A percentile compares a stretch with the other conserved stretches of the same genome.
These are phyloP conservation scores for Neohortaea acidophila DNA, from an alignment of 495 filamentous ascomycete genomes.

Conservation along the genomic window DNA sequence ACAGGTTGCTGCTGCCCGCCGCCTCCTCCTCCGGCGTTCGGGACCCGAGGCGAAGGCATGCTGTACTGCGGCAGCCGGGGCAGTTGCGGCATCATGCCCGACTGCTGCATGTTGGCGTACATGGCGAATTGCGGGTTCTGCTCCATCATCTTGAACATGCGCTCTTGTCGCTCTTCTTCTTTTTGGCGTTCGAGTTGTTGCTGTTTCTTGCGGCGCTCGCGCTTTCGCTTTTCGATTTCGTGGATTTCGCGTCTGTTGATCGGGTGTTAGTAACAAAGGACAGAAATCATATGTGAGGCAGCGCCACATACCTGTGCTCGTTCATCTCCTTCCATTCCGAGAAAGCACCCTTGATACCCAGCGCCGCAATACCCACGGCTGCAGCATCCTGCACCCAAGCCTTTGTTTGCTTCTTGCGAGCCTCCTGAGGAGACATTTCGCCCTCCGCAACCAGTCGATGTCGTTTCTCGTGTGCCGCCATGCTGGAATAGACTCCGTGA, in stretches of 20 bases:
- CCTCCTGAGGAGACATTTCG: conserved; percentile 56
- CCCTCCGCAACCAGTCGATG: conserved; percentile 57
- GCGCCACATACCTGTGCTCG: conserved; percentile 39
- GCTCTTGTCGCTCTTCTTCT: conserved; percentile 13
- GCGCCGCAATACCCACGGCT: conserved; percentile 65
- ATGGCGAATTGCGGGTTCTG: conserved; percentile 7
- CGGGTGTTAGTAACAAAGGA: conserved; percentile 7
- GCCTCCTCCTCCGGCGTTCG: not conserved
- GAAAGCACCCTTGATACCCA: conserved; percentile 73
- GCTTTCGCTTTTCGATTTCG: conserved; percentile 33
- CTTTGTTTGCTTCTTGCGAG: conserved; percentile 58
- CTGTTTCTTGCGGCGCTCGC: conserved; percentile 17
- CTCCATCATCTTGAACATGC: conserved; percentile 8
- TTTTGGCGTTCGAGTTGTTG: not conserved
- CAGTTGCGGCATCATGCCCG: not conserved
- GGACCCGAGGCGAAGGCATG: conserved; percentile 1
- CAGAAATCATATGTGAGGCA: not conserved
- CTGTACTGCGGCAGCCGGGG: not conserved
- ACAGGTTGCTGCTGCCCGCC: not conserved
- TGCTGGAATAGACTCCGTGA: conserved; percentile 58
- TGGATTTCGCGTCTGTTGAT: conserved; percentile 20
- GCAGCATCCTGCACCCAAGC: conserved; percentile 60
- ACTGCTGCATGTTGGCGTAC: conserved; percentile 1
- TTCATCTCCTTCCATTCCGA: conserved; percentile 57
- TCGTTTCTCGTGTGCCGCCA: conserved; percentile 58